These are phyloP conservation scores for Trichoderma gamsii DNA, from an alignment of 495 filamentous ascomycete species.

Conservation along the genomic window DNA sequence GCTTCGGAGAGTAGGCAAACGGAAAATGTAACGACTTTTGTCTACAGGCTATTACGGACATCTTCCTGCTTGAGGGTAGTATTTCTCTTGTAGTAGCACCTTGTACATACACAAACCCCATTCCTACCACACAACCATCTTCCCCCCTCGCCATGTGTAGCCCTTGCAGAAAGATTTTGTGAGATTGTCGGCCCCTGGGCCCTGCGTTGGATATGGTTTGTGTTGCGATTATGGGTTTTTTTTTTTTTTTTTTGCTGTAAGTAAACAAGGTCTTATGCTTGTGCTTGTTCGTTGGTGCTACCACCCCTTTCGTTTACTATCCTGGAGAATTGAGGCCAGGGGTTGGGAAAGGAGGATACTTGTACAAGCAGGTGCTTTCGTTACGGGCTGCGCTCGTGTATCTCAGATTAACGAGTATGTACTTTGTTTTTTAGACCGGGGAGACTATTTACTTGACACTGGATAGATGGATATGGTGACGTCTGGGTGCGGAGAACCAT, in stretches of 20 bases:
- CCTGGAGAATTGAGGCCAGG: background rate
- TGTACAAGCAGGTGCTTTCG: background rate
- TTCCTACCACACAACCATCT: no score
- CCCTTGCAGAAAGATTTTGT: background rate
- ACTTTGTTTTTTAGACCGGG: background rate
- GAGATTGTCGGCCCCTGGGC: background rate
- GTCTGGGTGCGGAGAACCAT: no score
- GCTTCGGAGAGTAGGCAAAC: no score
- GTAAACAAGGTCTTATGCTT: background rate
- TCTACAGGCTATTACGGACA: no score
- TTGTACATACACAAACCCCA: no score
- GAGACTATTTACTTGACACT: background rate
- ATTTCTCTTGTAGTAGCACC: no score
- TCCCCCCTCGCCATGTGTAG: background rate
- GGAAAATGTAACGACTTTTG: no score
- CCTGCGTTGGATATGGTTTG: background rate
- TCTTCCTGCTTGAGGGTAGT: no score
- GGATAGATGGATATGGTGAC: no score
- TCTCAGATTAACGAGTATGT: background rate
- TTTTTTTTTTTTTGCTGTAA: background rate
- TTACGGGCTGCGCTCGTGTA: background rate
- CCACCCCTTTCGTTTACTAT: background rate
- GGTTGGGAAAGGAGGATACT: no score
- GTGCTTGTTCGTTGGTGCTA: background rate
- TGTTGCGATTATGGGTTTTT: background rate